phyloP scores from a whole-genome alignment of 345 rosid genomes.

The Syzygium aqueum region DNA sequence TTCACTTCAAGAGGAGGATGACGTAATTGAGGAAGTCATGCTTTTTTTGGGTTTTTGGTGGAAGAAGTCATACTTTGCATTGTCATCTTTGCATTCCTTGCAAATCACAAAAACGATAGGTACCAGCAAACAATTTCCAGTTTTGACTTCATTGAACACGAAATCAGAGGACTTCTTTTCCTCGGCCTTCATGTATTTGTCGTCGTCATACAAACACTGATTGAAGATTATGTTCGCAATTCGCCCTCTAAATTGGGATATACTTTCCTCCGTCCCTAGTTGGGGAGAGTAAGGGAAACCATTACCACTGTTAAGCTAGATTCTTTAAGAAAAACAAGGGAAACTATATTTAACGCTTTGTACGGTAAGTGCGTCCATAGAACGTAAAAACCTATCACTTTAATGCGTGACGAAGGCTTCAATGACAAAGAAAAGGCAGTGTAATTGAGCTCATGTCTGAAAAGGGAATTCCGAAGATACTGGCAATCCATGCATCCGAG shows the following conservation, averaged over 20 bases:
- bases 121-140: neutral
- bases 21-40: too few species aligned
- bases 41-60: too few species aligned
- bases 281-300: neutral
- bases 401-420: neutral
- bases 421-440: too few species aligned
- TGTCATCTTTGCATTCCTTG: neutral
- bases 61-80: neutral
- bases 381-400: too few species aligned
- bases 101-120: too few species aligned
- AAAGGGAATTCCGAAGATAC: neutral
- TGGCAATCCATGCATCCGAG: neutral
- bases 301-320: neutral
- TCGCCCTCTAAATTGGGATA: neutral
- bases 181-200: neutral
- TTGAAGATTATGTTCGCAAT: neutral
- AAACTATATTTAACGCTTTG: too few species aligned
- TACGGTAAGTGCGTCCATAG: too few species aligned
- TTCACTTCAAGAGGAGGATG: neutral
- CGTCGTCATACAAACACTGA: neutral
- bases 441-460: neutral
- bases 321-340: neutral
- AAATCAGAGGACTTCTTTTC: too few species aligned
- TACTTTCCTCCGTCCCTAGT: neutral
- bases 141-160: neutral